A percentile compares a stretch with the other conserved stretches of the same genome.
Evolutionary conservation across 192 early-diverging fungal genomes (phyloP).

Genomic region (Umbelopsis sp.): DNA sequence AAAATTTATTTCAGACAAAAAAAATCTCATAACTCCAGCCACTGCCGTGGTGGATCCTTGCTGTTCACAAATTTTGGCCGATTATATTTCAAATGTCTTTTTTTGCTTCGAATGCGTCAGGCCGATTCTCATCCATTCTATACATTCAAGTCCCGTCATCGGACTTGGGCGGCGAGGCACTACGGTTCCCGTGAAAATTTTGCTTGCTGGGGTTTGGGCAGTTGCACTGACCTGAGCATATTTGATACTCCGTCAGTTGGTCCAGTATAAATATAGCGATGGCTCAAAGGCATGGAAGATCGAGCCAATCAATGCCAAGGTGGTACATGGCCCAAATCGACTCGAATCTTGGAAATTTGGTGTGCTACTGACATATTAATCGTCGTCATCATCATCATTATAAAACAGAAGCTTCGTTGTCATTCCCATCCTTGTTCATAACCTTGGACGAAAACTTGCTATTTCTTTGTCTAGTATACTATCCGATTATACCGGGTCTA

Average conservation of each 20-base stretch:
- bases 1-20: no score
- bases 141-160: background rate
- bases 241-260: background rate
- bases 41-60: no score
- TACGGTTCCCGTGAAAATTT: constrained; percentile 1
- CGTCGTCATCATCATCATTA: no score
- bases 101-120: background rate
- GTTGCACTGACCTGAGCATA: constrained; percentile 4
- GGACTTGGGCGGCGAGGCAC: constrained; percentile 3
- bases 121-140: background rate
- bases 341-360: background rate
- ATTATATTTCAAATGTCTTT: background rate
- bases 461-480: no score
- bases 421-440: no score
- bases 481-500: no score
- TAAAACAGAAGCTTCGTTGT: no score
- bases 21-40: no score
- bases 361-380: no score
- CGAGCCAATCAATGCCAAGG: background rate
- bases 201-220: background rate
- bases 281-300: background rate
- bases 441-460: no score
- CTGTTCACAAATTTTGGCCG: no score
- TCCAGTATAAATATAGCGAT: background rate
- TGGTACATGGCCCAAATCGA: background rate